Conservation (phyloP, 192 early-diverging fungal species). For the Podochytrium sp. region DNA sequence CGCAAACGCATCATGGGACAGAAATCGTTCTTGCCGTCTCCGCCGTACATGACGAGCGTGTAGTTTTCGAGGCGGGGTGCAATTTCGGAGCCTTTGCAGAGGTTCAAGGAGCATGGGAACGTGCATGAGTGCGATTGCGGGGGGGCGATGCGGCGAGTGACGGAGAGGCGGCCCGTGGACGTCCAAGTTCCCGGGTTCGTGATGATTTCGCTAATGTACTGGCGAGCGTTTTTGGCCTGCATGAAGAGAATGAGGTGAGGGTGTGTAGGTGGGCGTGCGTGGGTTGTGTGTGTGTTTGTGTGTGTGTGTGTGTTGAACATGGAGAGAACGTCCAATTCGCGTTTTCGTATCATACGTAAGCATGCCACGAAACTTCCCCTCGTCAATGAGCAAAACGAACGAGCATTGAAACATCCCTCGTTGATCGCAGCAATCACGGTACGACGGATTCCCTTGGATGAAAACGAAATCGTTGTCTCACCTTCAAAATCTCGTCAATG, state of each 20-base stretch:
- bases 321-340: too few species aligned
- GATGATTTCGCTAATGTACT: slow-evolving; percentile 39
- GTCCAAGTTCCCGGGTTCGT: slow-evolving; percentile 44
- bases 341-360: too few species aligned
- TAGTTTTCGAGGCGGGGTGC: slow-evolving; percentile 20
- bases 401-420: too few species aligned
- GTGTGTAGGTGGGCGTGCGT: too few species aligned
- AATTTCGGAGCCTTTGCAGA: slow-evolving; percentile 45
- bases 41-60: slow-evolving; percentile 37
- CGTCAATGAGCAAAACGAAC: too few species aligned
- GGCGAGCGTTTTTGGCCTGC: slow-evolving; percentile 34
- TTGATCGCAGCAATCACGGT: too few species aligned
- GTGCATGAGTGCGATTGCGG: slow-evolving; percentile 29
- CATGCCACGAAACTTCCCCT: too few species aligned
- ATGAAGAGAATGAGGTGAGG: too few species aligned
- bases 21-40: slow-evolving; percentile 49
- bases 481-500: slow-evolving; percentile 46
- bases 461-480: background rate
- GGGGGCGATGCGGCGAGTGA: slow-evolving; percentile 13
- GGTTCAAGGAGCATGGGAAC: slow-evolving; percentile 37
- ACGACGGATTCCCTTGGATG: background rate
- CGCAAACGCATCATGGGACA: slow-evolving; percentile 43
- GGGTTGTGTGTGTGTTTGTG: too few species aligned
- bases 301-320: too few species aligned
- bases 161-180: slow-evolving; percentile 18